phyloP scores from a whole-genome alignment of 148 eudicot genomes.

The Rhododendron williamsianum region DNA sequence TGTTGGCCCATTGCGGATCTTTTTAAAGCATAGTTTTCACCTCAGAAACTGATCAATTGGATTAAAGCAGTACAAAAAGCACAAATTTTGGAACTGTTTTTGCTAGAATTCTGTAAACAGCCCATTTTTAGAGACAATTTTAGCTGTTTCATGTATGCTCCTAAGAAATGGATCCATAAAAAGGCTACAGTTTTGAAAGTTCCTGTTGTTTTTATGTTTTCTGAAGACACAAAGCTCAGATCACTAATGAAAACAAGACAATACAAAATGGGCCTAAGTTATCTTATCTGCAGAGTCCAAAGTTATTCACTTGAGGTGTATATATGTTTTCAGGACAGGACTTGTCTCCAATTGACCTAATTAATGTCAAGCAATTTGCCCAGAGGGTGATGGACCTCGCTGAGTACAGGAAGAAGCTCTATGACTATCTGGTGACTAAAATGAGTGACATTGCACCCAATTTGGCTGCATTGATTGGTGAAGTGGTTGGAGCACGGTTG shows the following conservation, averaged over 20 bases:
- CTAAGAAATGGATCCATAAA: background rate
- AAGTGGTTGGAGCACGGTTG: slow-evolving; percentile 92
- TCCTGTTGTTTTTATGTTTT: background rate
- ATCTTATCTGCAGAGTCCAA: background rate
- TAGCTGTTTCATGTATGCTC: background rate
- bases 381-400: slow-evolving; percentile 94
- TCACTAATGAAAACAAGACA: background rate
- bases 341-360: slow-evolving; percentile 81
- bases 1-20: background rate
- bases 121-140: background rate
- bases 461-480: slow-evolving; percentile 91
- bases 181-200: background rate
- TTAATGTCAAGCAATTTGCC: slow-evolving; percentile 86
- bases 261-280: background rate
- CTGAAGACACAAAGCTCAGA: background rate
- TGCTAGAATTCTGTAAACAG: background rate
- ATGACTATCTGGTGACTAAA: slow-evolving; percentile 77
- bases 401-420: slow-evolving; percentile 82
- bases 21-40: background rate
- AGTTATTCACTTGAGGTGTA: background rate
- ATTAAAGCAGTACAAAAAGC: background rate
- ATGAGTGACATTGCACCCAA: slow-evolving; percentile 97
- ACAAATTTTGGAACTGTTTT: background rate
- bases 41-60: background rate
- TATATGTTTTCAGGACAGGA: slow-evolving; percentile 66